Base-by-base conservation (phyloP, 495 filamentous ascomycete species). In the Penicillium bovifimosum region DNA sequence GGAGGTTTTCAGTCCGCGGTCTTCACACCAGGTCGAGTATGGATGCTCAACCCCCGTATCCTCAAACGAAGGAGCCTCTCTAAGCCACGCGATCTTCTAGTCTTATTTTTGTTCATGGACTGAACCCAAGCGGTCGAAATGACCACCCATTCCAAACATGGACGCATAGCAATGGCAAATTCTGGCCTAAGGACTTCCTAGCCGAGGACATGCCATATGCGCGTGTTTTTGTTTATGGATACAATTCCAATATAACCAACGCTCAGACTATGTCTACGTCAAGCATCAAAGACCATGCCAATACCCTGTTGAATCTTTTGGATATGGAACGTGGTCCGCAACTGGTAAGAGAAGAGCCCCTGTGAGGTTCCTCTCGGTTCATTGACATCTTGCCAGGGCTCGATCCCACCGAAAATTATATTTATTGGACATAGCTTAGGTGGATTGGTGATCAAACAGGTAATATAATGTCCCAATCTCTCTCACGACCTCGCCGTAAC, bases 381-480 rank as follows among this genome's bases (percentile, higher is more conserved):
- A 6, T 24, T 9, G 11, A 29, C 14, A 31, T 31, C 29, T 46
- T 13, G 46, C 48, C 48, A 61, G 55, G 43, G 50, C 6, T 45
- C 62, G 1, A 27, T 54, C 33, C 62, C 61, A 5, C 66, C 69
- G 1, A 68, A 62, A 13, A 67, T 76, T 11, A 72, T 78, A 28
- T 76, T 75, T 28, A 61, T 78, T 26, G 70, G 73, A 28, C 75
- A 78, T 47, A 76, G 70, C 49, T 55, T 78, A 10, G 75, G 75
- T 11, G 72, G 75, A 0, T 59, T 78, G 26, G 59, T 78, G 4
- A 69, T 75, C 42, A 71, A 74, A 49, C 70, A 78, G 62, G 75
- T 76, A 57, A 39, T 50, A 44, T 18, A 24, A 28, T 40, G 8
- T 31, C 10, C 27, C 18, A 5, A 17, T 24, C 17, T 16, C 28